These are phyloP conservation scores for Talaromyces marneffei DNA, from an alignment of 2,329 filamentous ascomycete species.

Conservation along the genomic window DNA sequence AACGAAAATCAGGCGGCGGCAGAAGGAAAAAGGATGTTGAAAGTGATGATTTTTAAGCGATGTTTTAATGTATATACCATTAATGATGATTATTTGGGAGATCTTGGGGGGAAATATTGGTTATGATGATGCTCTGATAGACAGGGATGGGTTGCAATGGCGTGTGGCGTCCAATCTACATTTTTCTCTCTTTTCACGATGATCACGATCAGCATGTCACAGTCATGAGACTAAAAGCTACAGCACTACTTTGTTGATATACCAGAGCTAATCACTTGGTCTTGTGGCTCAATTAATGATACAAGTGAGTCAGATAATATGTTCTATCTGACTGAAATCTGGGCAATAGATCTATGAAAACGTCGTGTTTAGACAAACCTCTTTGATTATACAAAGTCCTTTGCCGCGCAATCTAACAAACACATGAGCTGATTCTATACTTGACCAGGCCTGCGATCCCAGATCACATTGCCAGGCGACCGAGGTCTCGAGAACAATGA, in stretches of 20 bases:
- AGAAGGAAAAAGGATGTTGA: slow-evolving; percentile 46
- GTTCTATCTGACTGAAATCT: background rate
- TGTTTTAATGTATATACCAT: background rate
- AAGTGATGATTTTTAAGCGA: slow-evolving; percentile 22
- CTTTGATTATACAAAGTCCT: background rate
- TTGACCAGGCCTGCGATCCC: slow-evolving; percentile 6
- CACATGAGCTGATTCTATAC: background rate
- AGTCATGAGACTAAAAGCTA: background rate
- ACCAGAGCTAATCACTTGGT: too few relatives aligned
- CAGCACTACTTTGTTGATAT: too few relatives aligned
- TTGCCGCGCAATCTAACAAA: background rate
- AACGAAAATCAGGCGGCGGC: slow-evolving; percentile 38
- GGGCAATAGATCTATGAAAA: background rate
- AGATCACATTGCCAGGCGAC: background rate
- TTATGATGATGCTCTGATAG: background rate
- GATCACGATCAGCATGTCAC: background rate
- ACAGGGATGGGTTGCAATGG: background rate
- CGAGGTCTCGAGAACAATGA: slow-evolving; percentile 13
- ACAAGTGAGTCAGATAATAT: background rate
- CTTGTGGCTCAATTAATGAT: background rate
- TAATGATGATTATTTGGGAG: background rate
- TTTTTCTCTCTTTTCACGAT: background rate
- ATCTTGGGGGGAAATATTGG: background rate
- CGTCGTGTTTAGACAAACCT: too few relatives aligned
- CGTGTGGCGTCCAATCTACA: background rate